These are phyloP conservation scores for Cladophialophora carrionii DNA, from an alignment of 2,329 filamentous ascomycete genomes.

Conservation along the genomic window DNA sequence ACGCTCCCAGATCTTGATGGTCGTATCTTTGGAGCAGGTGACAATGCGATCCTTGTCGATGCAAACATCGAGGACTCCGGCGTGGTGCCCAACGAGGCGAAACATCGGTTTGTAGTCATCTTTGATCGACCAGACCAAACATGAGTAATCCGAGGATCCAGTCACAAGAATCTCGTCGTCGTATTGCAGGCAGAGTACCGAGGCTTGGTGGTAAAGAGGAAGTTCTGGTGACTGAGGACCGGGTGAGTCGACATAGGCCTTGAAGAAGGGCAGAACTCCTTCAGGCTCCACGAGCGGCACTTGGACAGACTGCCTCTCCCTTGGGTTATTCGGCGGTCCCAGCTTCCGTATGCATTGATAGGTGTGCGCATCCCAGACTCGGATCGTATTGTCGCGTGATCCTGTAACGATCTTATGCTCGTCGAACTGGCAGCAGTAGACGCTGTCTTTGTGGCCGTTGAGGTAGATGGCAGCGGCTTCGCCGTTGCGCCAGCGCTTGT, in stretches of 20 bases:
- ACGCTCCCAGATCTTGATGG: constrained; percentile 93
- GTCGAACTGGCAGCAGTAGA: constrained; percentile 98
- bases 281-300: constrained; percentile 48
- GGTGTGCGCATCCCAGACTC: constrained; percentile 92
- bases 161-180: constrained; percentile 92
- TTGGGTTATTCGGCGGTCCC: constrained; percentile 69
- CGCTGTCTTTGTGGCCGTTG: constrained; percentile 90
- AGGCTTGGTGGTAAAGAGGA: constrained; percentile 74
- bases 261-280: constrained; percentile 50
- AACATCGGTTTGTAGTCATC: constrained; percentile 77
- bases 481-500: constrained; percentile 76
- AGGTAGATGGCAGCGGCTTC: constrained; percentile 83
- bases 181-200: constrained; percentile 92
- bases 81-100: constrained; percentile 76
- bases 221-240: constrained; percentile 37
- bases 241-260: constrained; percentile 56
- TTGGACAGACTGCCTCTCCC: constrained; percentile 57
- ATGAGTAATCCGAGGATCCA: constrained; percentile 87
- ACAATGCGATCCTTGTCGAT: constrained; percentile 92
- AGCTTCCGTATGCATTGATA: constrained; percentile 84
- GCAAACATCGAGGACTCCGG: constrained; percentile 89
- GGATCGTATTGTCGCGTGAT: constrained; percentile 91
- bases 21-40: constrained; percentile 94
- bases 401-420: constrained; percentile 98
- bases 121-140: constrained; percentile 86